Conservation (phyloP, 1,284 basidiomycete species). For the Meripilus lineatus region DNA sequence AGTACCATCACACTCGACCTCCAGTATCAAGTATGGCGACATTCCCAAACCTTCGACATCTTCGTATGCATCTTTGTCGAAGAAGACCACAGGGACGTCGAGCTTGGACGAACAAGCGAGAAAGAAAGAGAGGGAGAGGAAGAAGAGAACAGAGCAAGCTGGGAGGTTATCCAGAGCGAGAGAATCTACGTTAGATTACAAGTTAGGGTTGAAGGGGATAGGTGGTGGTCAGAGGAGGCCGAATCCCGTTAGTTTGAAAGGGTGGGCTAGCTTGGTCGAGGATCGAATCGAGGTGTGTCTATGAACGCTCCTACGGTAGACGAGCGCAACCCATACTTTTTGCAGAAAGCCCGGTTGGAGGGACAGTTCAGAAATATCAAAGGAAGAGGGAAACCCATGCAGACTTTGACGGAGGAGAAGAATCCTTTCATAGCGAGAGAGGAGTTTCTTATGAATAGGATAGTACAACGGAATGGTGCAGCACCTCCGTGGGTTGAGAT, state of each 20-base stretch:
- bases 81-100: slow-evolving; percentile 24
- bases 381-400: slow-evolving; percentile 72
- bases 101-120: slow-evolving; percentile 46
- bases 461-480: slow-evolving; percentile 80
- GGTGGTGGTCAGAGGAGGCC: slow-evolving; percentile 30
- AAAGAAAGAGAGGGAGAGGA: slow-evolving; percentile 46
- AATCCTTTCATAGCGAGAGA: slow-evolving; percentile 81
- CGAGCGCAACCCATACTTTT: neutral
- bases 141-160: slow-evolving; percentile 47
- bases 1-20: slow-evolving; percentile 47
- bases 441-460: slow-evolving; percentile 86
- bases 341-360: slow-evolving; percentile 57
- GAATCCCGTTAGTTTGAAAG: slow-evolving; percentile 63
- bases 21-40: slow-evolving; percentile 49
- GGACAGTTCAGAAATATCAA: slow-evolving; percentile 74
- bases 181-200: slow-evolving; percentile 77
- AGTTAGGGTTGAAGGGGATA: slow-evolving; percentile 43
- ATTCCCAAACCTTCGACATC: slow-evolving; percentile 34
- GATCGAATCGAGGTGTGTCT: slow-evolving; percentile 70
- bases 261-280: slow-evolving; percentile 74
- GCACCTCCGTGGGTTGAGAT: slow-evolving; percentile 91
- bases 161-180: slow-evolving; percentile 59
- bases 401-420: slow-evolving; percentile 53
- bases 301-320: neutral
- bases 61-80: too few species aligned